Evolutionary conservation across 495 filamentous ascomycete genomes (phyloP).

Genomic region (Penicillium manginii): DNA sequence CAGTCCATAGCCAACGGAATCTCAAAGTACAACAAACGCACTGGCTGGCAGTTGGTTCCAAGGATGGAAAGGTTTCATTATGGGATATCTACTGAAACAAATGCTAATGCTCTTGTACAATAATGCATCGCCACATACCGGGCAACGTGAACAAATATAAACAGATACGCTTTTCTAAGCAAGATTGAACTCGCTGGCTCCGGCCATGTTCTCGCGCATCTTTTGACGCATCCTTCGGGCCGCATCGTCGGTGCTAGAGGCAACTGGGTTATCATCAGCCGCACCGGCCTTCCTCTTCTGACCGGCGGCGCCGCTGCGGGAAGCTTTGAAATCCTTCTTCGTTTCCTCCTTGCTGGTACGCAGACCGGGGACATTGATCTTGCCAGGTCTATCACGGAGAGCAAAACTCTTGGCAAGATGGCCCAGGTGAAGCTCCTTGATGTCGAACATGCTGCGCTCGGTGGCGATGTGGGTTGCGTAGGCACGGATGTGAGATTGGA

Average conservation of each 20-base stretch:
- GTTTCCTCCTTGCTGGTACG: conserved; percentile 45
- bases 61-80: conserved; percentile 94
- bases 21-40: conserved; percentile 70
- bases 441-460: conserved; percentile 84
- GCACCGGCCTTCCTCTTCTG: conserved; percentile 45
- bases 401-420: conserved; percentile 94
- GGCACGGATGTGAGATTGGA: conserved; percentile 88
- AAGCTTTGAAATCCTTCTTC: conserved; percentile 54
- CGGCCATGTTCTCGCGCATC: conserved; percentile 75
- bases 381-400: conserved; percentile 82
- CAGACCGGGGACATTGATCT: conserved; percentile 75
- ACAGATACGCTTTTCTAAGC: conserved; percentile 52
- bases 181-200: conserved; percentile 85
- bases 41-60: conserved; percentile 89
- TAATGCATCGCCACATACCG: conserved; percentile 24
- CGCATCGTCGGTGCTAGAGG: conserved; percentile 62
- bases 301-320: conserved; percentile 37
- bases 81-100: conserved; percentile 86
- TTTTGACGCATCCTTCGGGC: conserved; percentile 77
- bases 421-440: conserved; percentile 85
- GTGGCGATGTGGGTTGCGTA: conserved; percentile 90
- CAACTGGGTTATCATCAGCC: conserved; percentile 41
- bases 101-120: conserved; percentile 39
- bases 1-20: conserved; percentile 65
- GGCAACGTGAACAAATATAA: conserved; percentile 18